Evolutionary conservation across 306 rosid genomes (phyloP), one percentile per base, ranked within the genome.

Genomic region (Gastrolobium bilobum): DNA sequence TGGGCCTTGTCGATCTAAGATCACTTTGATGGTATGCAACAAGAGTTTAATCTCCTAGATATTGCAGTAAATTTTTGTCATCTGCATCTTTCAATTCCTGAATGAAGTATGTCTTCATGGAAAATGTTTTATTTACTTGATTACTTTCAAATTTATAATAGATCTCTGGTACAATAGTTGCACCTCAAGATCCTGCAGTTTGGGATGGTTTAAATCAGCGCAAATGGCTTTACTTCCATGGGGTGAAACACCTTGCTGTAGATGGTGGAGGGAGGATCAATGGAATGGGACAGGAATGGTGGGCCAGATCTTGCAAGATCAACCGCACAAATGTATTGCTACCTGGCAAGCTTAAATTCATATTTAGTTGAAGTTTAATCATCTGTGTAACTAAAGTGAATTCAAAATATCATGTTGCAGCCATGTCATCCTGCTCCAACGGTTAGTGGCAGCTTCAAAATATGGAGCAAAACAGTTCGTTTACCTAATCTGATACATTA

Each of bases 231-330:
- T 91, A 90, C 83, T 82, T 94, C 68, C 87, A 85, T 20, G 83
- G 87, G 73, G 87, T 94, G 83, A 91, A 87, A 76, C 91, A 89
- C 81, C 92, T 94, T 43, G 85, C 94, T 26, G 4, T 94, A 13
- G 88, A 88, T 40, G 99, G 99, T n/a, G 92, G 92, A 44, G 99
- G 99, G 53, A 83, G 53, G 26, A 76, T 92, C 67, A 71, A 94
- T 57, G 99, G 99, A 71, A 92, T 82, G 97, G 99, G 99, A 44
- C 89, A 87, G 2, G 84, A 89, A 79, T 94, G 99, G 99, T 94
- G 99, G 99, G 80, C 89, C 53, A 90, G 79, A 30, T 94, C 99
- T 74, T 94, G 97, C 94, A 94, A 94, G 83, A 75, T 26, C 43
- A 92, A 85, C 85, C 51, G 84, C 57, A 75, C 92, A 67, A 90